Base-by-base conservation (phyloP, 345 rosid genomes). In the Populus davidiana region DNA sequence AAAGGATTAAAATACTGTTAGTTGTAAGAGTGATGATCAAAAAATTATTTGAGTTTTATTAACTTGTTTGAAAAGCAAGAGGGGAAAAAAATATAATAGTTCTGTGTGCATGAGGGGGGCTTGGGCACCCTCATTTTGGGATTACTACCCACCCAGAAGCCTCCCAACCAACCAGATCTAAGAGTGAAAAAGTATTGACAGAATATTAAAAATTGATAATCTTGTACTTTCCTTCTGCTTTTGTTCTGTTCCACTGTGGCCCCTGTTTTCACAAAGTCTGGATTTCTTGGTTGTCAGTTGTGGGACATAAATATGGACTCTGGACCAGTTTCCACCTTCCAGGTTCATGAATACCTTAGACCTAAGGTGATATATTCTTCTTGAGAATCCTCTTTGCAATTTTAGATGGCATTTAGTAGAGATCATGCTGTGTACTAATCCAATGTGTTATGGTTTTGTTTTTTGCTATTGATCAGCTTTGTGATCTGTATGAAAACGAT, bases 251-350 rank as follows among this genome's bases (percentile, higher is more conserved):
- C 27, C 31, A 50, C 14, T 14, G 6, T 44, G 31, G 41, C 61
- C 18, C 21, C 47, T 44, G 44, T 33, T 76, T 31, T 68, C 73
- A 54, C 54, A 2, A 68, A 13, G n/a, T 62, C 62, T 33, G 31
- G 27, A 11, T 64, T 64, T 67, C 27, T 38, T 78, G 50, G 66
- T 76, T 72, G 35, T 72, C 82, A 89, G 91, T 83, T 95, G 72
- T 95, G 99, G 99, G 99, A 95, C 85, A 90, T 95, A 79, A 94
- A 93, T 82, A 89, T 89, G 91, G 91, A 89, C 79, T 86, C 91
- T 25, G 88, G 91, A 71, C 91, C 91, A 44, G 96, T 95, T 81
- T 85, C 94, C 81, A 90, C 93, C 29, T 91, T 91, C 87, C 97
- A 89, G 81, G 99, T 95, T 86, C 99, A 95, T 81, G 98, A 95